Evolutionary conservation across 2,329 filamentous ascomycete genomes (phyloP), one percentile per base, ranked within the genome.

Genomic region (Fusarium succisae): DNA sequence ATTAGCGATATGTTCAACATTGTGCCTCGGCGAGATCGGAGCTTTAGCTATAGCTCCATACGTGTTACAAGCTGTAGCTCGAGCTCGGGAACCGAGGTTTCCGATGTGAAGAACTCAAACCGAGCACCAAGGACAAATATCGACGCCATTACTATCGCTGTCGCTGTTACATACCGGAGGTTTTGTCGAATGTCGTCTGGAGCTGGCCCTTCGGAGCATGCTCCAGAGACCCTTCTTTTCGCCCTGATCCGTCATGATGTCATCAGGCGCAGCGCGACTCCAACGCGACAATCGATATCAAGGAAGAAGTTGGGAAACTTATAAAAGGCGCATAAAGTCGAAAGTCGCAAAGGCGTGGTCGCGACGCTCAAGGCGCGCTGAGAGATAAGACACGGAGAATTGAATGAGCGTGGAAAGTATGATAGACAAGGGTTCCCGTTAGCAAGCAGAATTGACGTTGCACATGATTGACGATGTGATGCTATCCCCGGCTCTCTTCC

Each of bases 161-260:
- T 48, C 15, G 45, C 47, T 51, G 22, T n/a, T 53, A 78, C 76
- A 51, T 60, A 78, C 76, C 71, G 75, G 66, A 63, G 73, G 61
- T 67, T 70, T 76, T 50, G 66, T 66, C 26, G 74, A 75, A 18
- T 66, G 56, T 51, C 69, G 77, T 50, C 71, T 71, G 60, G 82
- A 81, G 79, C 85, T 87, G 69, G 84, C 84, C 69, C 82, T 85
- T 71, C 87, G 85, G 74, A 90, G 83, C 63, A 90, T 80, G 68
- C 83, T 82, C 85, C 84, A 86, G 69, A 88, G 86, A 55, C 84
- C 81, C 75, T 84, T 86, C 80, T 85, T 79, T 45, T 80, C 79
- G 53, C 73, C 74, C 58, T 78, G 78, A 58, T 82, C 81, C 58
- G 82, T 78, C 81, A 82, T 82, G 73, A 75, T 79, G 73, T 69